Evolutionary conservation across 371 early-diverging fungal species (phyloP).

Genomic region (Apophysomyces variabilis): DNA sequence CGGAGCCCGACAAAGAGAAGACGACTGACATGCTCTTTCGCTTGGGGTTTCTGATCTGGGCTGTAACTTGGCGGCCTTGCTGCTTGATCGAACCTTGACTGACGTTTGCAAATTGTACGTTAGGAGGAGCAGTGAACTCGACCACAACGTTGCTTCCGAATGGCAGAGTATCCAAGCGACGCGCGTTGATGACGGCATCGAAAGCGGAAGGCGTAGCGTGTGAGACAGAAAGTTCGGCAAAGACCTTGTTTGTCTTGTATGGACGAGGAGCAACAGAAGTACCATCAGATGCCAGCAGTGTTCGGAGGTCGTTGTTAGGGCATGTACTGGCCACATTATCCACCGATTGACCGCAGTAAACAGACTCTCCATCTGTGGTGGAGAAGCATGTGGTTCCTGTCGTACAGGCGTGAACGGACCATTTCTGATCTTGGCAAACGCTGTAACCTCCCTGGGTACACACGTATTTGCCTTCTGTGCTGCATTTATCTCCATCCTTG

Average conservation of each 20-base stretch:
- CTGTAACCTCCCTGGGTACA: slow-evolving; percentile 29
- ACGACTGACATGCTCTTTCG: slow-evolving; percentile 39
- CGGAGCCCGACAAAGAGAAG: slow-evolving; percentile 26
- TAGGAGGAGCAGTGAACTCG: slow-evolving; percentile 32
- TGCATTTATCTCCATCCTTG: slow-evolving; percentile 20
- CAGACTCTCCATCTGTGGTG: slow-evolving; percentile 35
- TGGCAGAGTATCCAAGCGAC: slow-evolving; percentile 27
- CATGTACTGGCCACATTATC: slow-evolving; percentile 11
- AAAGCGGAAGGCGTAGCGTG: slow-evolving; percentile 21
- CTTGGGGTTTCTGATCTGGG: slow-evolving; percentile 28
- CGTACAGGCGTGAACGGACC: slow-evolving; percentile 32
- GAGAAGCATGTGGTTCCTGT: slow-evolving; percentile 32
- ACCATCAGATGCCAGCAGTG: neutral
- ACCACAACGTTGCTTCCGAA: slow-evolving; percentile 31
- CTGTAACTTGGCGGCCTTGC: slow-evolving; percentile 30
- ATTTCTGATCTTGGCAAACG: slow-evolving; percentile 34
- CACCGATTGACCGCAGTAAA: slow-evolving; percentile 40
- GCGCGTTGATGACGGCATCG: slow-evolving; percentile 39
- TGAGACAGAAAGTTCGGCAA: slow-evolving; percentile 29
- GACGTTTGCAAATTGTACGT: slow-evolving; percentile 26
- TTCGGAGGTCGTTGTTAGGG: slow-evolving; percentile 12
- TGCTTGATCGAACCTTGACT: slow-evolving; percentile 33
- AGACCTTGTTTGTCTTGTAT: slow-evolving; percentile 30
- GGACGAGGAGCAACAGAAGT: slow-evolving; percentile 23
- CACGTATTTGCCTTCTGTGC: slow-evolving; percentile 23